Evolutionary conservation across 805 yeast species (phyloP), one percentile per base, ranked within the genome.

Genomic region (Wickerhamiella azymoides): DNA sequence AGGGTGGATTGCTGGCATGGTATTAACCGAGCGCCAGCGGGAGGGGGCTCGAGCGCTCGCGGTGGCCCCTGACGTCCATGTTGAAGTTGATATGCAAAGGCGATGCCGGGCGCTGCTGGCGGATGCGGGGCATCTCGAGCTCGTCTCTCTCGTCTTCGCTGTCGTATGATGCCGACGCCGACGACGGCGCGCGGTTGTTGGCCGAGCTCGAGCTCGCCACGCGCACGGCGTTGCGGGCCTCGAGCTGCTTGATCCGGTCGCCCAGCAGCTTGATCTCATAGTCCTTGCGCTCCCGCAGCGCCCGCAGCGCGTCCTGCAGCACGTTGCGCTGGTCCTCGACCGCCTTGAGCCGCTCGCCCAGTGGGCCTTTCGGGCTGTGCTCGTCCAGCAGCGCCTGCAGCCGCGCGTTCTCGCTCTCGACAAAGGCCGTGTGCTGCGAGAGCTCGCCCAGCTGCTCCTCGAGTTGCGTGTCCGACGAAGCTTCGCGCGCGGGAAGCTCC

Each of bases 241-340:
- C 61, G 24, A 61, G 53, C 42, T 53, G 56, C 35, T 55, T 52
- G 19, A 63, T 52, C 13, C 62, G 57, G 11, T 54, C 58, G 14
- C 48, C 51, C 24, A 56, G 40, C 27, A 57, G 57, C 24, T 55
- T 47, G 36, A 59, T 56, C 45, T 66, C 68, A 18, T 62, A 60
- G 46, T 61, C 65, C 43, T 64, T 62, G 28, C 68, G 59, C 45
- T 63, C 68, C 11, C 65, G 54, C 45, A 66, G 50, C 2, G 68
- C 55, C n/a, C 69, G 59, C 24, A 66, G 50, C 2, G 70, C 66
- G 39, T 63, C 64, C 43, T 66, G 60, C 21, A 66, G 54, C 10
- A 64, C 69, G 33, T 58, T 58, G 24, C 70, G 57, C 51, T 66
- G 70, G 10, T 57, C 57, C 39, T 56, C 60, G 19, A 62, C 59